Evolutionary conservation across 306 rosid genomes (phyloP).

Genomic region (Glycine latifolia): DNA sequence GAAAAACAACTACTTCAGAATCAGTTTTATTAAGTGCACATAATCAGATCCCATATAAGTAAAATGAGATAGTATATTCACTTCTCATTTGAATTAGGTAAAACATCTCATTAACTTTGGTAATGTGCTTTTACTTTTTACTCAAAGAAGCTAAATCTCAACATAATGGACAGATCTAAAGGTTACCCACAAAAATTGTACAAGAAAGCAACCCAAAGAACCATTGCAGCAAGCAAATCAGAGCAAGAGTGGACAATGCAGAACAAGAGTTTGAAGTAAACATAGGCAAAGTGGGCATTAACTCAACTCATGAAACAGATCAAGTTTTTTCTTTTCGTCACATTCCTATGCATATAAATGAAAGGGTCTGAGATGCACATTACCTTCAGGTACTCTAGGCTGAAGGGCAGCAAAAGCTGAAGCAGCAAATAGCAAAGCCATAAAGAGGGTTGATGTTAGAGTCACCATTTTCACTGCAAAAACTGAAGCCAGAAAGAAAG

Average conservation of each 20-base stretch:
- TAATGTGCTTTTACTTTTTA: not conserved
- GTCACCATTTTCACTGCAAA: slow-evolving; percentile 49
- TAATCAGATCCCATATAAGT: slow-evolving; percentile 17
- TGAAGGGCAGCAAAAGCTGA: slow-evolving; percentile 60
- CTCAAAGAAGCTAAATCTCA: not conserved
- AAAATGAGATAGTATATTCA: not conserved
- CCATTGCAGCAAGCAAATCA: slow-evolving; percentile 35
- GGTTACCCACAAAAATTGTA: not conserved
- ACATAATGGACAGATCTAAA: slow-evolving; percentile 20
- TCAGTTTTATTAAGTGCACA: not conserved
- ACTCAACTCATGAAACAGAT: not conserved
- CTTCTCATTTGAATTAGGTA: not conserved
- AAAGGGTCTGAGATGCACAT: slow-evolving; percentile 33
- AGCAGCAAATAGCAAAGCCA: slow-evolving; percentile 52
- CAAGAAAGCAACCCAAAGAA: slow-evolving; percentile 10
- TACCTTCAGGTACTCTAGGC: slow-evolving; percentile 71
- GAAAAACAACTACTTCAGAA: not conserved
- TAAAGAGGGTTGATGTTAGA: slow-evolving; percentile 46
- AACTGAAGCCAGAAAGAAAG: not conserved
- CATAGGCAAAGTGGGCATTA: not conserved
- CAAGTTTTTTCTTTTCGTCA: not conserved
- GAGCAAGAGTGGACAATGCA: slow-evolving; percentile 16
- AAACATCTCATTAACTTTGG: not conserved
- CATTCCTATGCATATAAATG: not conserved
- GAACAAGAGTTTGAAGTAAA: slow-evolving; percentile 2